Conservation (phyloP, 805 yeast genomes). For the Zygotorulaspora florentina region DNA sequence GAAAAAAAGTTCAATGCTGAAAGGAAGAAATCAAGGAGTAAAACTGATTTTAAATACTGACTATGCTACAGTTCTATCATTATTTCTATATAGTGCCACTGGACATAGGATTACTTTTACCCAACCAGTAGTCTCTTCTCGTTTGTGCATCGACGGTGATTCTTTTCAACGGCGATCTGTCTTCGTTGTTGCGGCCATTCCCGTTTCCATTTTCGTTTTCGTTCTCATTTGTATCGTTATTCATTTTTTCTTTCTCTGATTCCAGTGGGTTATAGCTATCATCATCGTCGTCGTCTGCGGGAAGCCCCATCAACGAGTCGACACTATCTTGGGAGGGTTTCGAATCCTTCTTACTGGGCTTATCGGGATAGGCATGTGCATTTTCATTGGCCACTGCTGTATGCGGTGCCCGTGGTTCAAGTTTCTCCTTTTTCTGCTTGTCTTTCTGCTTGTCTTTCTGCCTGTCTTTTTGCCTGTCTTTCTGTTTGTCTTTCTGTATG, state of each 20-base stretch:
- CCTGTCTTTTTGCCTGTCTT: background rate
- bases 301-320: slow-evolving; percentile 27
- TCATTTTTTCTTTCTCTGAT: background rate
- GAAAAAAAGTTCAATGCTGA: slow-evolving; percentile 37
- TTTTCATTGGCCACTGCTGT: background rate
- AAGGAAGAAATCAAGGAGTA: slow-evolving; percentile 38
- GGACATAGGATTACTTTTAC: slow-evolving; percentile 24
- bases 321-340: slow-evolving; percentile 6
- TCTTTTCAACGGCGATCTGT: slow-evolving; percentile 12
- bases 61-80: background rate
- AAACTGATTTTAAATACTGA: slow-evolving; percentile 6
- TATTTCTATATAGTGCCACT: background rate
- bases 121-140: slow-evolving; percentile 34
- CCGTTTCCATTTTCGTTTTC: background rate
- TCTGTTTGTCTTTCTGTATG: background rate
- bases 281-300: slow-evolving; percentile 24
- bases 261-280: slow-evolving; percentile 25
- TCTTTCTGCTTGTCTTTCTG: slow-evolving; percentile 4
- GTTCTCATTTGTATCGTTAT: background rate
- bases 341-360: background rate
- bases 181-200: background rate
- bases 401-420: background rate
- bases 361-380: background rate
- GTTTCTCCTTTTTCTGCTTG: background rate
- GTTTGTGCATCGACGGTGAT: slow-evolving; percentile 33